Base-by-base conservation (phyloP, 768 basidiomycete species). In the Macrolepiota fuliginosa region DNA sequence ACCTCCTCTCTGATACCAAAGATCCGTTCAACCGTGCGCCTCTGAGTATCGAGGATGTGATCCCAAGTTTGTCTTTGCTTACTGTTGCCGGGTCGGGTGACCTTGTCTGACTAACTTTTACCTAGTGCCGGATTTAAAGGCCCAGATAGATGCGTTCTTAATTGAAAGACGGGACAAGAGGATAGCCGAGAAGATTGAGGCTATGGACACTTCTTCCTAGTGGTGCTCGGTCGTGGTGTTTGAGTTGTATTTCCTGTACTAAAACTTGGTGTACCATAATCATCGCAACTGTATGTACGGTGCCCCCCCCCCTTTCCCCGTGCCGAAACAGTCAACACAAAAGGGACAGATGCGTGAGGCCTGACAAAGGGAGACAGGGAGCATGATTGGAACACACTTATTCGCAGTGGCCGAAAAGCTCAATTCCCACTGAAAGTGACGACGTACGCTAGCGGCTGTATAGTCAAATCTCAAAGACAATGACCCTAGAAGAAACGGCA, bases 21-120 rank as follows among this genome's bases (percentile, higher is more conserved):
- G 97, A 99, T 73, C 97, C 97, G 1, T 99, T 98, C 83, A 99
- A 98, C 74, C 89, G 97, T 29, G 77, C 81, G 36, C 93, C 96
- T 1, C 78, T 97, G 27, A 73, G 78, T 10, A 85, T 95, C 64
- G 90, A 90, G 58, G 91, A 96, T 11, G 88, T 96, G 13, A 71
- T 87, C 61, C 84, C 92, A 27, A 75, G 95, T 94, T 67, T 65
- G 87, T 75, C 7, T 5, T 47, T 22, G 46, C 59, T n/a, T 52
- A 19, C 7, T 12, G 9, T 39, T 49, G 37, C n/a, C n/a, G n/a
- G n/a, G n/a, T 12, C 9, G 37, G 4, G 11, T 22, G 24, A 24
- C 42, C 19, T 29, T 19, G 19, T 65, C n/a, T 36, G 46, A 36
- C 63, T 62, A 32, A 58, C 13, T 29, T 45, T 58, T 54, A 17